Base-by-base conservation (phyloP, 2,329 filamentous ascomycete species). In the Cladosporium velox region DNA sequence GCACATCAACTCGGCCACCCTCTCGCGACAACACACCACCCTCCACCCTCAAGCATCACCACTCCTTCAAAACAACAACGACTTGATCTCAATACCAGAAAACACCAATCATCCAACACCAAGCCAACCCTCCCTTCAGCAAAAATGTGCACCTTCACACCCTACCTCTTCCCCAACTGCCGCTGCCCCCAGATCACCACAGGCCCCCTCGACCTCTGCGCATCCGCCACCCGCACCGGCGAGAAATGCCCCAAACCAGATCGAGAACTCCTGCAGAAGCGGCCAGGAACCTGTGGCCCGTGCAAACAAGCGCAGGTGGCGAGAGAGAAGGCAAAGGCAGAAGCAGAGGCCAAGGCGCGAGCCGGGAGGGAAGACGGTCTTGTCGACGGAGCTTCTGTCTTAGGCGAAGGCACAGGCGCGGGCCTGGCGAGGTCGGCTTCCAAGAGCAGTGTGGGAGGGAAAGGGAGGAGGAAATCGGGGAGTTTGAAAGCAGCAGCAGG, bases 71-170 rank as follows among this genome's bases (percentile, higher is more conserved):
- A 24, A 32, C n/a, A 35, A n/a, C 24, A 35, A 24, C 44, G 26
- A 24, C 15, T 18, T 18, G 14, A 32, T 14, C 7, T 2, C 14
- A 34, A 4, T 21, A 28, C 14, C 28, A 15, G 11, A 35, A 54
- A 34, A 35, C 2, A 35, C 12, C 47, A 26, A 38, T 30, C 30
- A n/a, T 18, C 32, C 30, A 51, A 18, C 21, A 21, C 15, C 8
- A 24, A 49, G 2, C 32, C 28, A 32, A 32, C 21, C 44, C n/a
- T 7, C 24, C 49, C 58, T 24, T 47, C 58, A n/a, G 21, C 41
- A 18, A 62, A 28, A 18, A 62, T 62, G 59, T 62, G 59, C 59
- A 62, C 30, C 44, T 52, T 62, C 47, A 62, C 47, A 6, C 59
- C 59, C 12, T 26, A 38, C 47, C 59, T 49, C 47, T 52, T 52